Conservation (phyloP, 2,329 filamentous ascomycete species). For the Pestalotiopsis sp. region DNA sequence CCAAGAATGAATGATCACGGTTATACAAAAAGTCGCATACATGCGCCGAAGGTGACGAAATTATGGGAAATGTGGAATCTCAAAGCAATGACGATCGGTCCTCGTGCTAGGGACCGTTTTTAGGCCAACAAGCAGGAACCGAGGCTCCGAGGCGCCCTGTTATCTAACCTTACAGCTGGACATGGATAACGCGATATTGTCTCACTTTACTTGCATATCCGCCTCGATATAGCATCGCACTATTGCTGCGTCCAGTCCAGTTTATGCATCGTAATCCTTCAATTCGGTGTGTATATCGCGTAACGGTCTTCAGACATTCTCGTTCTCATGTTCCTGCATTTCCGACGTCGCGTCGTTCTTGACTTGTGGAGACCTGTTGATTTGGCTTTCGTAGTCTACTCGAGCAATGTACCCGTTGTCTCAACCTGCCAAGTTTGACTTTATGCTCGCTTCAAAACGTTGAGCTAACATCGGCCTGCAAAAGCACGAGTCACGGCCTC, state of each 20-base stretch:
- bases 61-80: neutral
- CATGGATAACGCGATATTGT: neutral
- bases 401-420: neutral
- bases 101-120: neutral
- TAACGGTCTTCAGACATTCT: neutral
- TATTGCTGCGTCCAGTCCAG: too few species aligned
- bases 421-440: neutral
- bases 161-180: neutral
- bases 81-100: neutral
- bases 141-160: neutral
- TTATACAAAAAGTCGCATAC: neutral
- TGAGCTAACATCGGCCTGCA: neutral
- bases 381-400: neutral
- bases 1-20: neutral
- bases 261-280: too few species aligned
- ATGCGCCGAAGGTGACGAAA: neutral
- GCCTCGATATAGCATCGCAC: neutral
- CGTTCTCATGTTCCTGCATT: neutral
- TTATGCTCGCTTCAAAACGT: neutral
- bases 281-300: too few species aligned
- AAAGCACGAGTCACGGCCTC: too few species aligned
- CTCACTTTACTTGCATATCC: neutral
- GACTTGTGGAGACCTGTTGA: neutral
- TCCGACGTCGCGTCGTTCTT: neutral
- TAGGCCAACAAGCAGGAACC: neutral